phyloP scores from a whole-genome alignment of 768 basidiomycete species.

The Pisolithus tinctorius region DNA sequence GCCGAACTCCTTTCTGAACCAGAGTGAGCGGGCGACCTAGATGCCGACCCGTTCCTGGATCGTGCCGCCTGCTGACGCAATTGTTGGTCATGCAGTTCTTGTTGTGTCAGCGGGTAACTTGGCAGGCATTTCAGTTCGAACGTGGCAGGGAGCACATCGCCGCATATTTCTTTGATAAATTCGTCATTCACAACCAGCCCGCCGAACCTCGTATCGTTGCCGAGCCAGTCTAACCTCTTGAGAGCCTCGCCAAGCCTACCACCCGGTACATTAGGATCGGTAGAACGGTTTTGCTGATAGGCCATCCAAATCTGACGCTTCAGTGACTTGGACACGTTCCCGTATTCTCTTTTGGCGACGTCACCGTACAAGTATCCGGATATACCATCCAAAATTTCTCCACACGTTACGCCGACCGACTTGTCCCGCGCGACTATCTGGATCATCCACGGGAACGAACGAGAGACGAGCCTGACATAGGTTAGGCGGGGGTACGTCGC shows the following conservation, averaged over 20 bases:
- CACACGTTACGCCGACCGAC: slow-evolving; percentile 57
- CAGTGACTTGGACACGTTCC: slow-evolving; percentile 28
- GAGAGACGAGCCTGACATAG: slow-evolving; percentile 46
- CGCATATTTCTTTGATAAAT: slow-evolving; percentile 35
- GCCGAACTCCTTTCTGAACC: slow-evolving; percentile 1
- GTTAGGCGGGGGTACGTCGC: slow-evolving; percentile 59
- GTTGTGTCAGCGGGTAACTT: slow-evolving; percentile 40
- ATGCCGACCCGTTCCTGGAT: slow-evolving; percentile 8
- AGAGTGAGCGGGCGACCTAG: background rate
- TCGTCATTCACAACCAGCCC: slow-evolving; percentile 46
- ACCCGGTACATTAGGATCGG: slow-evolving; percentile 58
- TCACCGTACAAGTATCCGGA: slow-evolving; percentile 44
- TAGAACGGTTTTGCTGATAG: slow-evolving; percentile 63
- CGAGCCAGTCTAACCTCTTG: slow-evolving; percentile 62
- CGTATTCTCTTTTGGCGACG: slow-evolving; percentile 47
- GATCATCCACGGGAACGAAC: slow-evolving; percentile 50
- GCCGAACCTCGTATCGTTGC: slow-evolving; percentile 52
- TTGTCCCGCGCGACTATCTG: slow-evolving; percentile 37
- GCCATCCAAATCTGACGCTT: slow-evolving; percentile 41
- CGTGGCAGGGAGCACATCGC: slow-evolving; percentile 49
- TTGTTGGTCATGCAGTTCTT: slow-evolving; percentile 46
- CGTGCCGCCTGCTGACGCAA: slow-evolving; percentile 21
- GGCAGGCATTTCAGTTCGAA: slow-evolving; percentile 50
- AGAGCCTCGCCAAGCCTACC: slow-evolving; percentile 58
- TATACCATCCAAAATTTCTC: slow-evolving; percentile 55